Base-by-base conservation (phyloP, 108 stramenopile species). In the Thalassiosira profunda region DNA sequence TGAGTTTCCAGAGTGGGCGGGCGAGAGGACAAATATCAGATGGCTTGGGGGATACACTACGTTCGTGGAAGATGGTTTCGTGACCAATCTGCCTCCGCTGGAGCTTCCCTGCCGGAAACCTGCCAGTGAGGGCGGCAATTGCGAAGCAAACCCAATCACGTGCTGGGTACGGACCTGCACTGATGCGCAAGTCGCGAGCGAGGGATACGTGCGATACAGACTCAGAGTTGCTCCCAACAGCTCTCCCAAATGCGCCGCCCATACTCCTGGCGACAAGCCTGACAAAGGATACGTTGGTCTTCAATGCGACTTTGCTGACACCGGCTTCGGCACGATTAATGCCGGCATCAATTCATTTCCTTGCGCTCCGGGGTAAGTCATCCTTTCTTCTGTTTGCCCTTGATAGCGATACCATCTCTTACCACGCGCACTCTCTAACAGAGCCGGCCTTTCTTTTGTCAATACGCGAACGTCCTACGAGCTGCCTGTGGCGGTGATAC, bases 31-130 rank as follows among this genome's bases (percentile, higher is more conserved):
- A 12, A 29, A 63, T 31, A 4, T 69, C 45, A 61, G 43, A 6
- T 17, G 30, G 35, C 24, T 63, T 2, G n/a, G 30, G 11, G 67
- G 67, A 15, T 72, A 66, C 33, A 55, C 70, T 28, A 56, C 63
- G 18, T 72, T 65, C 25, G 63, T 31, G 24, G 63, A 47, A 7
- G 31, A 15, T 52, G 53, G 65, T 7, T n/a, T n/a, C n/a, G n/a
- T n/a, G n/a, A n/a, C n/a, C n/a, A n/a, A n/a, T n/a, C n/a, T n/a
- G n/a, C n/a, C n/a, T n/a, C n/a, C n/a, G n/a, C n/a, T n/a, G n/a
- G n/a, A n/a, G n/a, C n/a, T n/a, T n/a, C n/a, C n/a, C n/a, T n/a
- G n/a, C n/a, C n/a, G n/a, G n/a, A n/a, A n/a, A n/a, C n/a, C n/a
- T n/a, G n/a, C n/a, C n/a, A n/a, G n/a, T n/a, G n/a, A n/a, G n/a